These are phyloP conservation scores for Sporisorium scitamineum DNA, from an alignment of 1,284 basidiomycete genomes.

Conservation along the genomic window DNA sequence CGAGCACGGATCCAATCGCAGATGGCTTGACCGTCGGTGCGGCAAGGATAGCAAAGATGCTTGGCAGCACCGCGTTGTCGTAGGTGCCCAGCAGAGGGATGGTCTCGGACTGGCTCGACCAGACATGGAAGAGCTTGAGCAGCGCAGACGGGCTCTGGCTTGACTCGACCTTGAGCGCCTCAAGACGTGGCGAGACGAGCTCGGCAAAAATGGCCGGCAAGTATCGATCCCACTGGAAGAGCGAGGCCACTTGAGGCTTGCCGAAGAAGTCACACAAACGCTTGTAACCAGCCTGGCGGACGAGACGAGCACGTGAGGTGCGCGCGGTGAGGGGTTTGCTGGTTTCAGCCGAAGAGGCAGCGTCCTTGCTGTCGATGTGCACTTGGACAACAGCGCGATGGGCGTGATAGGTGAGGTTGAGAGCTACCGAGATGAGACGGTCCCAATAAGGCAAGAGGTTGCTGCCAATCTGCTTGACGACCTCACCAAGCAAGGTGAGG, in stretches of 20 bases:
- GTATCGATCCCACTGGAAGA: constrained; percentile 82
- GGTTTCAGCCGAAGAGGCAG: not conserved
- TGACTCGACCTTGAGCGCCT: constrained; percentile 83
- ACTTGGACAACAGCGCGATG: constrained; percentile 31
- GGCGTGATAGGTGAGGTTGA: constrained; percentile 62
- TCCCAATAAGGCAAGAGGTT: constrained; percentile 55
- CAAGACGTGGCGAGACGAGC: constrained; percentile 85
- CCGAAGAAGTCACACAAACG: constrained; percentile 90
- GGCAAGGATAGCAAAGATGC: constrained; percentile 83
- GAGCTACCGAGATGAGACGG: constrained; percentile 49
- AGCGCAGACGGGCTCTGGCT: constrained; percentile 91
- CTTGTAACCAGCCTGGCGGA: constrained; percentile 86
- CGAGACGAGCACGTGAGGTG: constrained; percentile 67
- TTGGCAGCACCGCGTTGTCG: constrained; percentile 79
- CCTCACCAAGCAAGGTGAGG: constrained; percentile 70
- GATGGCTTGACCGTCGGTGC: constrained; percentile 87
- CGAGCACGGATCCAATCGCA: constrained; percentile 84
- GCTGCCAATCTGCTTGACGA: constrained; percentile 62
- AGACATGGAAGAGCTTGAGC: constrained; percentile 85
- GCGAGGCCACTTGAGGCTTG: constrained; percentile 58
- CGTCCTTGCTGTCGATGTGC: constrained; percentile 23
- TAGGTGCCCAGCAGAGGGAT: constrained; percentile 78
- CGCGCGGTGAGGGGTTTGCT: constrained; percentile 30
- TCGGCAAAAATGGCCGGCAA: constrained; percentile 77
- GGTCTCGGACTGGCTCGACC: constrained; percentile 77